Base-by-base conservation (phyloP, 192 early-diverging fungal species). In the Rhizophagus sp. region DNA sequence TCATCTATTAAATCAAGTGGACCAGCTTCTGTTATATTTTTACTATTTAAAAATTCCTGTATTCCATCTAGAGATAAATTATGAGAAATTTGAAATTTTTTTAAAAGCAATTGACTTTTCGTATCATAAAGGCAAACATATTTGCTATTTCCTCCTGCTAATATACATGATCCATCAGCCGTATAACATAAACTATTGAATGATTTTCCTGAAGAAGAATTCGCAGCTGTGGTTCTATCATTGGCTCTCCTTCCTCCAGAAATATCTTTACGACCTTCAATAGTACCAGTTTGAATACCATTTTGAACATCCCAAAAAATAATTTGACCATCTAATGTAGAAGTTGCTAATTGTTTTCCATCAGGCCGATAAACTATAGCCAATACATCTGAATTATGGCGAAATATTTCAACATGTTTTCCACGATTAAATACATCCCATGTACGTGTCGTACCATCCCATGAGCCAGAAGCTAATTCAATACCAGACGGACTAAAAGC, bases 51-150 rank as follows among this genome's bases (percentile, higher is more conserved):
- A 84, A 93, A 91, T 65, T 95, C 93, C 64, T 93, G 90, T 78
- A 97, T 95, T 61, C 96, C 97, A 73, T 99, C 97, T 73, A 97
- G 89, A 0, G 97, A 95, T 80, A 94, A 88, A 86, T 99, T 99
- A 76, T 93, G 87, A 13, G 97, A 95, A 39, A 98, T 92, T 79
- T 95, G 93, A 89, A 96, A 99, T 84, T 94, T 93, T 80, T 94
- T 94, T 77, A 99, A 82, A 24, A 99, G 86, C 11, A 93, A 88
- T 34, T 86, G 80, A 30, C 88, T 88, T 34, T 86, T 84, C 7
- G 95, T 86, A 83, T 99, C 96, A 80, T 99, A 99, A 75, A 99
- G 89, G 83, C 97, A 99, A 8, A 99, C 93, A 84, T 93, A 97
- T 85, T 97, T 98, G 85, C 92, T 94, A 86, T 94, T 95, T 33